These are phyloP conservation scores for Verticillium longisporum DNA, from an alignment of 2,329 filamentous ascomycete genomes.

Conservation along the genomic window DNA sequence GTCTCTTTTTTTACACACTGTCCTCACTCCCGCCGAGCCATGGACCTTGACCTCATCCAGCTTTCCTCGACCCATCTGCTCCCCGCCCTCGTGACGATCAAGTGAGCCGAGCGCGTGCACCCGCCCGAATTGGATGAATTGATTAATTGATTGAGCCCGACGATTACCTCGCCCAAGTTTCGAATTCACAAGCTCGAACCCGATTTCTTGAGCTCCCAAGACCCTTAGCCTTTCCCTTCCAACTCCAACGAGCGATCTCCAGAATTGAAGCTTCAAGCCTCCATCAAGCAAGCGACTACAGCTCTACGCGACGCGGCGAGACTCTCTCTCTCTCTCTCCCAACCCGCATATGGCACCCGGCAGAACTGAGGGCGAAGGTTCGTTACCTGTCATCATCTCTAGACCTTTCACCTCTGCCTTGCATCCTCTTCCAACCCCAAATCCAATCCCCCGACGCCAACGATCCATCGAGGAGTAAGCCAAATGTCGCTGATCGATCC, in stretches of 20 bases:
- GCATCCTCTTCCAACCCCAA: neutral
- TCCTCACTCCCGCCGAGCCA: neutral
- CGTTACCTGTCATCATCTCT: neutral
- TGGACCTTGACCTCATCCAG: slow-evolving; percentile 1
- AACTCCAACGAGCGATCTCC: neutral
- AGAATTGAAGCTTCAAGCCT: neutral
- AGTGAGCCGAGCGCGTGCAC: slow-evolving; percentile 1
- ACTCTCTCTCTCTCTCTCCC: neutral
- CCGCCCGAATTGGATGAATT: neutral
- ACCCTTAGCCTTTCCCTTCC: neutral
- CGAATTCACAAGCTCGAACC: neutral
- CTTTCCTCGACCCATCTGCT: neutral
- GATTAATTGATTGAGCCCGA: neutral
- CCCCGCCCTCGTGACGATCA: neutral
- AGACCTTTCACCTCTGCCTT: neutral
- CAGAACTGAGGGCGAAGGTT: slow-evolving; percentile 3
- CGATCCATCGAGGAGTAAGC: neutral
- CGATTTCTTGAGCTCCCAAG: neutral
- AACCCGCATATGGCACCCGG: neutral
- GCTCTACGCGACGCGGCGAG: neutral
- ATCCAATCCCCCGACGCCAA: neutral
- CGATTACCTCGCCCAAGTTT: neutral
- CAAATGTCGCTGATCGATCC: neutral
- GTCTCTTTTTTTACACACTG: neutral
- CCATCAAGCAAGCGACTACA: neutral